Evolutionary conservation across 345 rosid genomes (phyloP).

Genomic region (Populus simonii): DNA sequence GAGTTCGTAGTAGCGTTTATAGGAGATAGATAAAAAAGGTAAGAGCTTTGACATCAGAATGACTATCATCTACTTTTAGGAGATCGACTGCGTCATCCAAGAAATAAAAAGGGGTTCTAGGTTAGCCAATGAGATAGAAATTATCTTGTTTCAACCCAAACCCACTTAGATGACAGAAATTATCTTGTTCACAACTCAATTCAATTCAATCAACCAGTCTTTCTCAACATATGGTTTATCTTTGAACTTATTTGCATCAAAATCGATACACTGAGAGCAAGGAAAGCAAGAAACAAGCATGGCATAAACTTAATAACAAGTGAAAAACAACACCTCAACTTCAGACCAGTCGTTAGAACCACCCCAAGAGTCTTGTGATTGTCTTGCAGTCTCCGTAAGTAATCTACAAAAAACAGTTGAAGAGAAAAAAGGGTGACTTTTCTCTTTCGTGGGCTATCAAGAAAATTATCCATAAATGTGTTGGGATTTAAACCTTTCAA

Average conservation of each 20-base stretch:
- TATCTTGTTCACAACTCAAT: neutral
- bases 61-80: neutral
- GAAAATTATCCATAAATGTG: neutral
- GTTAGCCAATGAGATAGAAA: neutral
- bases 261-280: neutral
- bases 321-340: slow-evolving; percentile 55
- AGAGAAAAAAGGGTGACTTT: neutral
- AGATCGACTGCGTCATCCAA: neutral
- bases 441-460: neutral
- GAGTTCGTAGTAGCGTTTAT: neutral
- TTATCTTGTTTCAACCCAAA: neutral
- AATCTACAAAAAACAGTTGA: slow-evolving; percentile 42
- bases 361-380: slow-evolving; percentile 66
- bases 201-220: neutral
- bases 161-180: neutral
- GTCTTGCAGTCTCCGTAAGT: slow-evolving; percentile 76
- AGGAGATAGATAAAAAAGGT: neutral
- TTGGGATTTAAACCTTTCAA: slow-evolving; percentile 61
- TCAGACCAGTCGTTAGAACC: slow-evolving; percentile 68
- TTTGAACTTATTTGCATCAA: neutral
- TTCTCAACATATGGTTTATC: neutral
- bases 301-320: neutral
- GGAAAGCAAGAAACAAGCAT: neutral
- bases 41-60: neutral
- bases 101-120: neutral